Percentiles rank a stretch among this genome's conserved stretches.
Evolutionary conservation across 2,329 filamentous ascomycete species (phyloP).

Genomic region (Xylariaceae sp.): DNA sequence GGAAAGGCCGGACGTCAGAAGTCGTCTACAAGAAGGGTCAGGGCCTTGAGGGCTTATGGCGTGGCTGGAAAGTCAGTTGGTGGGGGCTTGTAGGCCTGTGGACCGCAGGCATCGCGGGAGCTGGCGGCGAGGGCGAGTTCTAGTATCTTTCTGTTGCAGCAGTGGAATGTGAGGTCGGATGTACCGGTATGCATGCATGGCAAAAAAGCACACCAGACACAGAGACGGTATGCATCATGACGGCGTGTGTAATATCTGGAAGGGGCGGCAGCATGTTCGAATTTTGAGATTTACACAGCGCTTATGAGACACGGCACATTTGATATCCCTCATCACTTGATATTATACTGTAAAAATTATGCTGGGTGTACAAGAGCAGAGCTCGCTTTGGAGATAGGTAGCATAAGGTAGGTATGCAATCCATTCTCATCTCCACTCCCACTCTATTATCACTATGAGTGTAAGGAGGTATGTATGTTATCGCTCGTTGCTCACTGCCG

Average conservation of each 20-base stretch:
- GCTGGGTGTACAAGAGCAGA: constrained; percentile 3
- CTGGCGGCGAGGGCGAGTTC: constrained; percentile 59
- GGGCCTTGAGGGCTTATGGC: constrained; percentile 64
- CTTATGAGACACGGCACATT: constrained; percentile 35
- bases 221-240: too few relatives aligned
- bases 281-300: constrained; percentile 10
- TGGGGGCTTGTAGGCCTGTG: constrained; percentile 73
- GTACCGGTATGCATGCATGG: not conserved
- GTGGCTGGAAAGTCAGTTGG: constrained; percentile 74
- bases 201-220: too few relatives aligned
- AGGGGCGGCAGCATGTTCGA: constrained; percentile 1
- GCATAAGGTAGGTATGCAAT: too few relatives aligned
- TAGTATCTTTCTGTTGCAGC: constrained; percentile 23
- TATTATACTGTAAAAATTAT: constrained; percentile 16
- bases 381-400: not conserved
- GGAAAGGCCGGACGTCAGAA: constrained; percentile 36
- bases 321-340: constrained; percentile 37
- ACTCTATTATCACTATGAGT: too few relatives aligned
- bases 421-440: not conserved
- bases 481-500: too few relatives aligned
- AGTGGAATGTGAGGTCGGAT: not conserved
- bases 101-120: constrained; percentile 62
- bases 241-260: too few relatives aligned
- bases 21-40: constrained; percentile 57
- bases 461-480: too few relatives aligned